These are phyloP conservation scores for Debaryomyces prosopidis DNA, from an alignment of 805 yeast species.

Conservation along the genomic window DNA sequence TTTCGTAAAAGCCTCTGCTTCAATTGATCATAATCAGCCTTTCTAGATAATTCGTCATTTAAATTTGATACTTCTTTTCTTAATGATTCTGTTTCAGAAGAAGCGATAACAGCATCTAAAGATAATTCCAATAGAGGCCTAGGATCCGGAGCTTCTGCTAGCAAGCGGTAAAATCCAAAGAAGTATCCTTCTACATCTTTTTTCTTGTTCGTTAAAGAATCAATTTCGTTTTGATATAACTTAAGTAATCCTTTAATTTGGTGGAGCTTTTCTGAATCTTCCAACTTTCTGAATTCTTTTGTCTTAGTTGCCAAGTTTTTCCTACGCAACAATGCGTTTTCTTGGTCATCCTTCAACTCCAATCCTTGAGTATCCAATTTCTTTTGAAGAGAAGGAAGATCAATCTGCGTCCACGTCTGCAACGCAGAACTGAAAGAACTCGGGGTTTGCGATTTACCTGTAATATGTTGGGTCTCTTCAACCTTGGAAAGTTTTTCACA, in stretches of 20 bases:
- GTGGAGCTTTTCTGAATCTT: slow-evolving; percentile 63
- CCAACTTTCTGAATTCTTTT: slow-evolving; percentile 77
- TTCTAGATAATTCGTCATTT: slow-evolving; percentile 59
- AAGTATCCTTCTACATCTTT: slow-evolving; percentile 73
- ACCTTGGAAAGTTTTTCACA: not conserved
- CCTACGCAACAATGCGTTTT: slow-evolving; percentile 64
- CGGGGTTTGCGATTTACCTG: slow-evolving; percentile 6
- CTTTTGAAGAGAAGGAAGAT: slow-evolving; percentile 67
- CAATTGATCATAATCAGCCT: slow-evolving; percentile 78
- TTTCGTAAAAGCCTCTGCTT: slow-evolving; percentile 59
- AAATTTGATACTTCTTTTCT: slow-evolving; percentile 50
- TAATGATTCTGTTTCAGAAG: slow-evolving; percentile 52
- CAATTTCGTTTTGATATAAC: slow-evolving; percentile 86
- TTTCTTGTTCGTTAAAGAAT: slow-evolving; percentile 72
- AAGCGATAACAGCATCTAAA: slow-evolving; percentile 58
- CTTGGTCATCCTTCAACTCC: slow-evolving; percentile 70
- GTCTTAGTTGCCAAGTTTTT: slow-evolving; percentile 80
- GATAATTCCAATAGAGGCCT: slow-evolving; percentile 73
- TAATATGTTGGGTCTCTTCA: not conserved
- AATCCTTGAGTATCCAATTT: slow-evolving; percentile 73
- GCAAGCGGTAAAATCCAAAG: slow-evolving; percentile 67
- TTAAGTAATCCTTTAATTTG: slow-evolving; percentile 69
- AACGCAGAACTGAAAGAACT: slow-evolving; percentile 55
- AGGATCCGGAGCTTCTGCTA: slow-evolving; percentile 95
- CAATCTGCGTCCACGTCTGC: slow-evolving; percentile 73